Evolutionary conservation across 805 yeast genomes (phyloP), one percentile per base, ranked within the genome.

Genomic region (Soucietia sequanensis): DNA sequence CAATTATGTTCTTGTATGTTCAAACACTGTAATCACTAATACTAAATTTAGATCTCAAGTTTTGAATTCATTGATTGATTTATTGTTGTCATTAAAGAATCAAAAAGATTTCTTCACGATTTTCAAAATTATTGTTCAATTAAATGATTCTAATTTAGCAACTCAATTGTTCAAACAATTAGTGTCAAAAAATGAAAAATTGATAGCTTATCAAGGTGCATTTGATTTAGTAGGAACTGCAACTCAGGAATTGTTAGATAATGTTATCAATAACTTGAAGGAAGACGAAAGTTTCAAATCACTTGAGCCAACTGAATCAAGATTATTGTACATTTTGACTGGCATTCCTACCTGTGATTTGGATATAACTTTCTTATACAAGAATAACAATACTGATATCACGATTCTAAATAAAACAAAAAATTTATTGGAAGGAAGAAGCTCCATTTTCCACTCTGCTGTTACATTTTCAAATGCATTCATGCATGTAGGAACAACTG

Each of bases 271-370:
- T 25, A 54, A 53, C 5, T 58, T 76, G 34, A 66, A 54, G 26
- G 47, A 47, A 7, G 66, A 64, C 29, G 47, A 55, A 32, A 43
- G 56, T 17, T 50, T 53, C 30, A 54, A 52, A 23, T 39, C 44
- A n/a, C 27, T 42, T 11, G 48, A 47, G n/a, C 52, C 56, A 6
- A 46, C 49, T 15, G 48, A 50, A 17, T 46, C 57, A 19, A 78
- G 78, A 47, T 61, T 89, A 31, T 72, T 81, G 36, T 76, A 75
- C 45, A 85, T 93, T 37, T 73, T 93, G 36, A 76, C 90, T 6
- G 99, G 99, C 37, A 79, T 89, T 27, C 97, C 97, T 46, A 84
- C 97, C 12, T 86, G 96, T 65, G 98, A 93, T 62, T 78, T 80
- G 56, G 89, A 86, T 54, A 81, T 87, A 45, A 89, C 98, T 2